A percentile compares a stretch with the other conserved stretches of the same genome.
Conservation (phyloP, 768 basidiomycete genomes). For the Tylopilus balloui region DNA sequence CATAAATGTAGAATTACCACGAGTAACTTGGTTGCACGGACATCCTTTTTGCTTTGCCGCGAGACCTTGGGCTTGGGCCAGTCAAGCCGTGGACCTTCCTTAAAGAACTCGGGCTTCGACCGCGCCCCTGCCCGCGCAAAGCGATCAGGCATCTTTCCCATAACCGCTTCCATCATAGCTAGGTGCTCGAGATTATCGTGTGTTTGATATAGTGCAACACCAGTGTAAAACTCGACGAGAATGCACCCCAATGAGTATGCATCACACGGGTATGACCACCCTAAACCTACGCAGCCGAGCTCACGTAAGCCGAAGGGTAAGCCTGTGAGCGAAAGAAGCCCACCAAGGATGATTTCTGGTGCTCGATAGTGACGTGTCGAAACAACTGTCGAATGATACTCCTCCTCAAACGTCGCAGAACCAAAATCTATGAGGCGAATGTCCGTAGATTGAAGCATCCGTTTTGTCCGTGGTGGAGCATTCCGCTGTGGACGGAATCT, state of each 20-base stretch:
- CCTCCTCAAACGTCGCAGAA: slow-evolving; percentile 94
- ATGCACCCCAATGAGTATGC: slow-evolving; percentile 98
- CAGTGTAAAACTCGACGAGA: slow-evolving; percentile 97
- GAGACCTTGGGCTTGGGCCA: slow-evolving; percentile 89
- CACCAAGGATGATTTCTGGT: slow-evolving; percentile 97
- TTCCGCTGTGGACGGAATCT: slow-evolving; percentile 46
- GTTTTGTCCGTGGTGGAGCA: slow-evolving; percentile 62
- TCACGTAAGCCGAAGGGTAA: slow-evolving; percentile 16
- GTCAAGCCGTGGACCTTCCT: slow-evolving; percentile 76
- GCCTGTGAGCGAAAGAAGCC: slow-evolving; percentile 25
- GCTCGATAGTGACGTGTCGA: slow-evolving; percentile 98
- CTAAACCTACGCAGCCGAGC: slow-evolving; percentile 59
- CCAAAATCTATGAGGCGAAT: slow-evolving; percentile 98
- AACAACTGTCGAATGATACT: slow-evolving; percentile 98
- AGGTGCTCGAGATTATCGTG: slow-evolving; percentile 99
- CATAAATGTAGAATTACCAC: slow-evolving; percentile 46
- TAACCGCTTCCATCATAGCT: slow-evolving; percentile 99
- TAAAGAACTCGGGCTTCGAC: slow-evolving; percentile 92
- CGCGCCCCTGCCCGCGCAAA: slow-evolving; percentile 73
- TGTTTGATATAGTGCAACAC: slow-evolving; percentile 97
- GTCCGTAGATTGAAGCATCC: slow-evolving; percentile 80
- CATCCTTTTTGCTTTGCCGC: slow-evolving; percentile 91
- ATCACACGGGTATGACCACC: slow-evolving; percentile 98
- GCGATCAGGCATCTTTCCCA: slow-evolving; percentile 94
- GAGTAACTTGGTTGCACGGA: slow-evolving; percentile 75